Conservation (phyloP, 208 protist species). For the Leptomonas seymouri region DNA sequence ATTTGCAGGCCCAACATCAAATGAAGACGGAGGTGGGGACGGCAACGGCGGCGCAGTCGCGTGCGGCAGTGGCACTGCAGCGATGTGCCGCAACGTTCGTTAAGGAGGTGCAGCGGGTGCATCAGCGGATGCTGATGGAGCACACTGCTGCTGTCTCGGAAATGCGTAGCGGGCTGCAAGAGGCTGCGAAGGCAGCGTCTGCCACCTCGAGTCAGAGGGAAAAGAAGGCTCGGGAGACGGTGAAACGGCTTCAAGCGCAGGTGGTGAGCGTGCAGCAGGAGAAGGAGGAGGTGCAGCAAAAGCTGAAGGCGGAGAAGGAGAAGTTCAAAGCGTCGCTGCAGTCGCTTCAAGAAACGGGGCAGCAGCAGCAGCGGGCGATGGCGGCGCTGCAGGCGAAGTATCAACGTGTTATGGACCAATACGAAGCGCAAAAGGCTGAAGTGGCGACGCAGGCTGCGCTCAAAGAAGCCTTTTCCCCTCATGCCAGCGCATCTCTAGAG, state of each 20-base stretch:
- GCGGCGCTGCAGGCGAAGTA: not conserved
- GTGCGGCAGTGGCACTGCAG: conserved; percentile 11
- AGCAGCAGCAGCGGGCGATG: conserved; percentile 15
- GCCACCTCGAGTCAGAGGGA: conserved; percentile 10
- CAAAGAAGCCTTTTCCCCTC: not conserved
- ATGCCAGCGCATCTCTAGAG: not conserved
- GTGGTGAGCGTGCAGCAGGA: conserved; percentile 24
- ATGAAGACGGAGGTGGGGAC: conserved; percentile 5
- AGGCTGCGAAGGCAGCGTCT: conserved; percentile 10
- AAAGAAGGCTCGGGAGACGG: conserved; percentile 20
- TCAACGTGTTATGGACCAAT: not conserved
- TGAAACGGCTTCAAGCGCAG: conserved; percentile 6
- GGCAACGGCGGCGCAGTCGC: conserved; percentile 13
- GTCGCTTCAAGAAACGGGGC: not conserved
- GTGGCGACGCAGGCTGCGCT: not conserved
- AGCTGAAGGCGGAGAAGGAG: conserved; percentile 21
- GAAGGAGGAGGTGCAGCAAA: conserved; percentile 25
- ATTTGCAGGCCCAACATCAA: conserved; percentile 6
- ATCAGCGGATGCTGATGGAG: conserved; percentile 28
- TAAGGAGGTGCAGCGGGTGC: conserved; percentile 22
- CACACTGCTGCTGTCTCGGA: conserved; percentile 13
- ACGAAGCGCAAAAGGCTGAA: not conserved
- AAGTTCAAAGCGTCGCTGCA: conserved; percentile 6
- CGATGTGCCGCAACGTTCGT: conserved; percentile 16
- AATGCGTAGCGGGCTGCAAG: conserved; percentile 15